Evolutionary conservation across 2,329 filamentous ascomycete species (phyloP).

Genomic region (Falciphora oryzae): DNA sequence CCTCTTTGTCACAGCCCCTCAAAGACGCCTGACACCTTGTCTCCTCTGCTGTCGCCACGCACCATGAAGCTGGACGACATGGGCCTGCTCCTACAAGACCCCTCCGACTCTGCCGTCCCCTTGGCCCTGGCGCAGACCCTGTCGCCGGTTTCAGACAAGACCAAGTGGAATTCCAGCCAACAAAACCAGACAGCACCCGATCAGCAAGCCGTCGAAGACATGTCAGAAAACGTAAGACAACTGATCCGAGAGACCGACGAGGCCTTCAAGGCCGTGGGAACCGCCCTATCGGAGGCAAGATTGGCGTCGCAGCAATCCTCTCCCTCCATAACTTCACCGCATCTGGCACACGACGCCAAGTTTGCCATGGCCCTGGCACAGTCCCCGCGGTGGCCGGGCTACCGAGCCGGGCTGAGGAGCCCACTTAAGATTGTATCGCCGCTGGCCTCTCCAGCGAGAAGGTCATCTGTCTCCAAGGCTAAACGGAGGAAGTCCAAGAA

Average conservation of each 20-base stretch:
- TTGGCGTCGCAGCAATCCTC: conserved; percentile 10
- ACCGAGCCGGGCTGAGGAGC: neutral
- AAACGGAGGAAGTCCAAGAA: conserved; percentile 37
- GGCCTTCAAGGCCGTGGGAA: conserved; percentile 41
- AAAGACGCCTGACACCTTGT: conserved; percentile 4
- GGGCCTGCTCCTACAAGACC: too few species aligned
- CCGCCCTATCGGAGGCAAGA: conserved; percentile 24
- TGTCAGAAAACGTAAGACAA: conserved; percentile 35
- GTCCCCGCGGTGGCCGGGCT: conserved; percentile 7
- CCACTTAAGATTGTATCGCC: conserved; percentile 13
- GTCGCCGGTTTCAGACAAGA: neutral
- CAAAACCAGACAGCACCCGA: neutral
- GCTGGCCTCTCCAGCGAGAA: conserved; percentile 20
- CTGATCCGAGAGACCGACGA: conserved; percentile 45
- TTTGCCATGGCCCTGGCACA: too few species aligned
- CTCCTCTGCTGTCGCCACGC: neutral
- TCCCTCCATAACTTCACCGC: neutral
- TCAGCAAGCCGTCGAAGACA: conserved; percentile 12
- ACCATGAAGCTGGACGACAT: neutral
- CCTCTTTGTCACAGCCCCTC: conserved; percentile 15
- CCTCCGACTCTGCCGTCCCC: too few species aligned
- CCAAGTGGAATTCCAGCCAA: neutral
- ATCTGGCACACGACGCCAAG: too few species aligned
- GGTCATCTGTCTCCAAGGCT: conserved; percentile 26
- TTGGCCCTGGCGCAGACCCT: neutral